A percentile compares a stretch with the other conserved stretches of the same genome.
phyloP scores from a whole-genome alignment of 768 basidiomycete genomes.

The Pulveroboletus sp. region DNA sequence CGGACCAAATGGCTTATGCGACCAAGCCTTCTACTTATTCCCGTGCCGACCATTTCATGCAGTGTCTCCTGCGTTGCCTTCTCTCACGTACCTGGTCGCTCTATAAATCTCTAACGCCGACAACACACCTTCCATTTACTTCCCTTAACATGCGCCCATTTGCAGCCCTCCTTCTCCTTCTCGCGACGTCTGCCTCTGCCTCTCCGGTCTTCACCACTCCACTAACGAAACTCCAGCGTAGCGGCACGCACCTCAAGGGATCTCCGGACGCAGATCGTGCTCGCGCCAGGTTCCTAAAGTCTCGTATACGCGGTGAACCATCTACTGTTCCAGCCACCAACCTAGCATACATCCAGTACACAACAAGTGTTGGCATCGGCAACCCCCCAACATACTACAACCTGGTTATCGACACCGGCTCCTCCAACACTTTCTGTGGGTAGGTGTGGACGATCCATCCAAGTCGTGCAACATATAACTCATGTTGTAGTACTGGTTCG shows the following conservation, averaged over 20 bases:
- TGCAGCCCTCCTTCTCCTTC: slow-evolving; percentile 1
- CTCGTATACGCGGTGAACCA: not conserved
- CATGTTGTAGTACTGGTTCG: slow-evolving; percentile 15
- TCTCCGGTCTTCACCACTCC: slow-evolving; percentile 3
- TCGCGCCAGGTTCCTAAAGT: slow-evolving; percentile 11
- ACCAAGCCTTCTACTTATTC: too few species aligned
- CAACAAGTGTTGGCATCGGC: slow-evolving; percentile 23
- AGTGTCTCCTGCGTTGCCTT: not conserved
- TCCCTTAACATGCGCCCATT: slow-evolving; percentile 12
- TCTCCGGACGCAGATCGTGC: slow-evolving; percentile 16
- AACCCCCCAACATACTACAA: slow-evolving; percentile 25
- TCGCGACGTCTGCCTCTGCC: slow-evolving; percentile 8
- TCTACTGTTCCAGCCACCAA: slow-evolving; percentile 15
- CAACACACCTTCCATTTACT: not conserved
- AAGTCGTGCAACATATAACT: not conserved
- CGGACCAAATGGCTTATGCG: too few species aligned
- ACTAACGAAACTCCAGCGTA: slow-evolving; percentile 10
- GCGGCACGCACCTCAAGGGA: slow-evolving; percentile 15
- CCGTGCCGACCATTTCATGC: not conserved
- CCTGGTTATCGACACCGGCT: slow-evolving; percentile 30
- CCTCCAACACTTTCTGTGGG: slow-evolving; percentile 30
- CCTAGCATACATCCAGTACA: slow-evolving; percentile 15
- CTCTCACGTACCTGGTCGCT: not conserved
- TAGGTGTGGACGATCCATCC: not conserved
- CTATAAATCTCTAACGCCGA: slow-evolving; percentile 5